These are phyloP conservation scores for Apiosordaria backusii DNA, from an alignment of 495 filamentous ascomycete genomes.

Conservation along the genomic window DNA sequence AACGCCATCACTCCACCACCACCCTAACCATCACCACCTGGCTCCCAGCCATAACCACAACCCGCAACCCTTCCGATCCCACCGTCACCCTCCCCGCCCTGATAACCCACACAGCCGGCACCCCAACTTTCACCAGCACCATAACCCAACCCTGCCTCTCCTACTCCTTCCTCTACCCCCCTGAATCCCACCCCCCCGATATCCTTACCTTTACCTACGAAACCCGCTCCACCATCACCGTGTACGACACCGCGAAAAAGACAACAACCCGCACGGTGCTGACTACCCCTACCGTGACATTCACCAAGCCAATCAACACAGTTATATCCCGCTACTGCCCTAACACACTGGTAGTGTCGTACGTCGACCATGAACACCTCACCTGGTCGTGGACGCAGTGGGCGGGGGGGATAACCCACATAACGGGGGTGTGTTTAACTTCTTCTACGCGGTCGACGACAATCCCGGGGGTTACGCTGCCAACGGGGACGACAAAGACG, in stretches of 20 bases:
- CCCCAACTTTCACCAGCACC: slow-evolving; percentile 7
- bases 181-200: not conserved
- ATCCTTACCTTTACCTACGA: slow-evolving; percentile 2
- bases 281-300: slow-evolving; percentile 6
- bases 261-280: not conserved
- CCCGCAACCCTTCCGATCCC: not conserved
- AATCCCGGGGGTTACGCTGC: slow-evolving; percentile 9
- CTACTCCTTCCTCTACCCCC: slow-evolving; percentile 7
- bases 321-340: slow-evolving; percentile 7
- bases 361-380: slow-evolving; percentile 1
- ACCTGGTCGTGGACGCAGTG: slow-evolving; percentile 3
- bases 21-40: not conserved
- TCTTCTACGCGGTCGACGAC: slow-evolving; percentile 14
- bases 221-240: slow-evolving; percentile 5
- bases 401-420: not conserved
- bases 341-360: slow-evolving; percentile 9
- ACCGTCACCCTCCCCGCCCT: slow-evolving; percentile 8
- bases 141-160: slow-evolving; percentile 10
- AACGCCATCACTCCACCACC: not conserved
- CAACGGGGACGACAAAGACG: not conserved
- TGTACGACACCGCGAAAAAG: not conserved
- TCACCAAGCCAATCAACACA: not conserved
- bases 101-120: slow-evolving; percentile 6
- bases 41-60: not conserved
- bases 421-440: slow-evolving; percentile 10